Percentiles rank a stretch among this genome's conserved stretches.
Evolutionary conservation across 2,329 filamentous ascomycete genomes (phyloP).

Genomic region (Diaporthe helianthi): DNA sequence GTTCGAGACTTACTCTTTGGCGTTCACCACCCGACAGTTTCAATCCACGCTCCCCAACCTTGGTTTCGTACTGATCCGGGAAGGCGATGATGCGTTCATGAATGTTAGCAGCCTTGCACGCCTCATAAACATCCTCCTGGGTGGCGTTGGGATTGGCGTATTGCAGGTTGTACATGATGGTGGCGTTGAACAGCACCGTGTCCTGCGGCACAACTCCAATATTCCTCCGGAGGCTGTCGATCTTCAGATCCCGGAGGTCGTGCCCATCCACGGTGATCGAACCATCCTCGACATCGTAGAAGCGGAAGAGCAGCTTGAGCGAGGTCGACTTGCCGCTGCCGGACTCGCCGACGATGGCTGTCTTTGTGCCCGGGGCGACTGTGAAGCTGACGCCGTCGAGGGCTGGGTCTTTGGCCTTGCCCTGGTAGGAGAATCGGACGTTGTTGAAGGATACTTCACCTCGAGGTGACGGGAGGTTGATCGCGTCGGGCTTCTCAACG

Average conservation of each 20-base stretch:
- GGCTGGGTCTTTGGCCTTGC: constrained; percentile 45
- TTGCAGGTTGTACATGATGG: constrained; percentile 91
- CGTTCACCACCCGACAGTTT: constrained; percentile 91
- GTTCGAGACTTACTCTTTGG: constrained; percentile 64
- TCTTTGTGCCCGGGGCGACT: constrained; percentile 52
- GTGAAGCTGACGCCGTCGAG: constrained; percentile 51
- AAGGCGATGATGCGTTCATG: constrained; percentile 92
- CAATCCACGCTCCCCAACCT: constrained; percentile 88
- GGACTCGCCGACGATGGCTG: constrained; percentile 54
- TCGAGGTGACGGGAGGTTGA: constrained; percentile 41
- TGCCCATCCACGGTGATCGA: constrained; percentile 55
- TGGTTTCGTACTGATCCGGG: constrained; percentile 86
- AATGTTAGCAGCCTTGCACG: constrained; percentile 86
- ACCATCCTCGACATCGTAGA: constrained; percentile 56
- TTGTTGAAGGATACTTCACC: constrained; percentile 52
- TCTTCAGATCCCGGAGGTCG: constrained; percentile 81
- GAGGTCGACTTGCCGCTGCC: constrained; percentile 58
- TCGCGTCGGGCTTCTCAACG: constrained; percentile 50
- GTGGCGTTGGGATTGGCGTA: constrained; percentile 85
- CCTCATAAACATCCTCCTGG: constrained; percentile 81
- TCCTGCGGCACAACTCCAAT: constrained; percentile 97
- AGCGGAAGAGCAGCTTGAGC: constrained; percentile 57
- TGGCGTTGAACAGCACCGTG: constrained; percentile 92
- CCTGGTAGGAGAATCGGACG: constrained; percentile 53
- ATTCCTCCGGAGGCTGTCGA: constrained; percentile 82